Base-by-base conservation (phyloP, 345 rosid genomes). In the Citrus sp. region DNA sequence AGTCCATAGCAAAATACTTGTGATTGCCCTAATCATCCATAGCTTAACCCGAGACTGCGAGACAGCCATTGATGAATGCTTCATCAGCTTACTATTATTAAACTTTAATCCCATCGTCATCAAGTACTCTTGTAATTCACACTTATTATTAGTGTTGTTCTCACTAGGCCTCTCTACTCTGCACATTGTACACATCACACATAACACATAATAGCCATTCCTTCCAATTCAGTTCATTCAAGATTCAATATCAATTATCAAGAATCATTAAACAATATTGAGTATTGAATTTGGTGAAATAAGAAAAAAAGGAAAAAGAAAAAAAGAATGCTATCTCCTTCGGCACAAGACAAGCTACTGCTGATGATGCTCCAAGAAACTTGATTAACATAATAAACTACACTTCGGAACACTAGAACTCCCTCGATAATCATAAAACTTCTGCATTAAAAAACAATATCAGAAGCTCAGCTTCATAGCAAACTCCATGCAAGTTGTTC, bases 1-100 rank as follows among this genome's bases (percentile, higher is more conserved):
- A 61, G 90, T 91, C 98, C 98, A 93, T 14, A 95, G 72, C 87
- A 92, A 77, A 61, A 86, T 83, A 0, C 88, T 66, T 0, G 94
- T 93, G 32, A 89, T 82, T 66, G 87, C 95, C 75, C 98, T 85
- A 16, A 89, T 80, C 88, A 87, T 90, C 98, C 98, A 95, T 51
- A 90, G 49, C 87, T 87, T 93, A 87, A 85, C 76, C 73, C 90
- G 83, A 75, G 98, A 89, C 85, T 89, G 90, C 16, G 93, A 87
- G 74, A 88, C 88, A 22, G 22, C 58, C 83, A 88, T 77, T 0
- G 87, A 61, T 0, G 89, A 84, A 65, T 67, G 87, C 83, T 75
- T 91, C 56, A 88, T 90, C 77, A 90, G 74, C n/a, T 54, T 54
- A 54, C 22, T 54, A 1, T 54, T 54, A 54, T 54, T 54, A n/a